These are phyloP conservation scores for Tricholoma sp. DNA, from an alignment of 768 basidiomycete genomes.

Conservation along the genomic window DNA sequence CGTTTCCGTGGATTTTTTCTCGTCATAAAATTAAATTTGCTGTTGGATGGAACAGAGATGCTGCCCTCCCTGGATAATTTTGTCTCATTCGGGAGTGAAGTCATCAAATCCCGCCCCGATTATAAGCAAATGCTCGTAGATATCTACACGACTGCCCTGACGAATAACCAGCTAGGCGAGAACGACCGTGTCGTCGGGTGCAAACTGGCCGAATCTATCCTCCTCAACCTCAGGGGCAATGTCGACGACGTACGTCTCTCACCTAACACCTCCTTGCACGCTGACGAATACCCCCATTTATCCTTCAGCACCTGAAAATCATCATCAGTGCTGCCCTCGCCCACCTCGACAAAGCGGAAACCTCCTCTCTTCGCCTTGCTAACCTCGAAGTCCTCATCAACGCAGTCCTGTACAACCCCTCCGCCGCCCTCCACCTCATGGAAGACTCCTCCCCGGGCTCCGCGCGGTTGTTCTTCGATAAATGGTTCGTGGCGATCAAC, in stretches of 20 bases:
- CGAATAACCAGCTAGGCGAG: slow-evolving; percentile 70
- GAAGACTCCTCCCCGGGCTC: slow-evolving; percentile 53
- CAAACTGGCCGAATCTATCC: slow-evolving; percentile 77
- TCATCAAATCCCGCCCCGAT: slow-evolving; percentile 66
- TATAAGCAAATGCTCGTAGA: slow-evolving; percentile 80
- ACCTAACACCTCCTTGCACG: background rate
- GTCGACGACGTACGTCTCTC: slow-evolving; percentile 62
- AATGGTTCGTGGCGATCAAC: slow-evolving; percentile 77
- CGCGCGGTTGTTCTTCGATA: slow-evolving; percentile 74
- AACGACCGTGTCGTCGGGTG: slow-evolving; percentile 80
- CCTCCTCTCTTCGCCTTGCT: slow-evolving; percentile 61
- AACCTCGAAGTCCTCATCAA: slow-evolving; percentile 85
- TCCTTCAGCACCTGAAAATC: slow-evolving; percentile 50
- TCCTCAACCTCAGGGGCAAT: slow-evolving; percentile 74
- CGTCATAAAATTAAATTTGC: background rate
- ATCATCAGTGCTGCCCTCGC: slow-evolving; percentile 61
- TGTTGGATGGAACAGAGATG: slow-evolving; percentile 55
- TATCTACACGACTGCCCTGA: slow-evolving; percentile 75
- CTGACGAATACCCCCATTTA: slow-evolving; percentile 2
- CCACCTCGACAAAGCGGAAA: slow-evolving; percentile 57
- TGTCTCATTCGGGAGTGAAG: slow-evolving; percentile 74
- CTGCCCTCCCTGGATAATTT: slow-evolving; percentile 86
- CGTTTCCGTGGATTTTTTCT: slow-evolving; percentile 13
- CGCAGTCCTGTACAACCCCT: slow-evolving; percentile 77
- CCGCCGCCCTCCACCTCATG: slow-evolving; percentile 71